Base-by-base conservation (phyloP, 2,329 filamentous ascomycete species). In the Neurospora crassa region DNA sequence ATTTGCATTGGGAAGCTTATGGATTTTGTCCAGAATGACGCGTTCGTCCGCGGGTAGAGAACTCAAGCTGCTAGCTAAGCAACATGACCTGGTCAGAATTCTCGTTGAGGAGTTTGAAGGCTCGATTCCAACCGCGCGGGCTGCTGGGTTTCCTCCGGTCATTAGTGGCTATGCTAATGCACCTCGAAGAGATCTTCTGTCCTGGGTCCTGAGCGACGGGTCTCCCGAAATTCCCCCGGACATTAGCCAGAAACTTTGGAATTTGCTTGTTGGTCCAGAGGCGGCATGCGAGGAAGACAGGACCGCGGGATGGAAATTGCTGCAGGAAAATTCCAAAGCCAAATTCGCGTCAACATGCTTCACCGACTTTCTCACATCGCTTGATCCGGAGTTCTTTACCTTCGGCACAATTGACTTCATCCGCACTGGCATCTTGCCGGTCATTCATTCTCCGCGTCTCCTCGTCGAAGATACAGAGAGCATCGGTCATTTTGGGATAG, bases 1-100 rank as follows among this genome's bases (percentile, higher is more conserved):
- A 11, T 91, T 89, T 16, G 89, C 90, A 0, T 86, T 92, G 7
- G 93, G 93, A 1, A 96, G 92, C 75, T 85, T 94, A 24, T 91
- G 89, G 77, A 90, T 89, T 18, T 82, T 93, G 67, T 82, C 78
- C 69, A 80, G 84, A 67, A 78, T 88, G 20, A 81, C 87, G n/a
- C 81, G 82, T 10, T 81, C 80, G 24, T 80, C 84, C 45, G 77
- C 86, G 45, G 76, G 76, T 3, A 81, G 80, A 8, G 89, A 91
- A 72, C 79, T 93, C 29, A 83, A 83, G 40, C 79, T 82, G n/a
- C 80, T 93, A 68, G 85, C 87, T 10, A 80, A 84, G 7, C 84
- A 90, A n/a, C 86, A 90, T 76, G 84, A 88, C 73, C 79, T 93
- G 68, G 86, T 89, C 1, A 81, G 81, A 69, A 81, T 93, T 5